Evolutionary conservation across 345 rosid species (phyloP).

Genomic region (Streptanthus diversifolius): DNA sequence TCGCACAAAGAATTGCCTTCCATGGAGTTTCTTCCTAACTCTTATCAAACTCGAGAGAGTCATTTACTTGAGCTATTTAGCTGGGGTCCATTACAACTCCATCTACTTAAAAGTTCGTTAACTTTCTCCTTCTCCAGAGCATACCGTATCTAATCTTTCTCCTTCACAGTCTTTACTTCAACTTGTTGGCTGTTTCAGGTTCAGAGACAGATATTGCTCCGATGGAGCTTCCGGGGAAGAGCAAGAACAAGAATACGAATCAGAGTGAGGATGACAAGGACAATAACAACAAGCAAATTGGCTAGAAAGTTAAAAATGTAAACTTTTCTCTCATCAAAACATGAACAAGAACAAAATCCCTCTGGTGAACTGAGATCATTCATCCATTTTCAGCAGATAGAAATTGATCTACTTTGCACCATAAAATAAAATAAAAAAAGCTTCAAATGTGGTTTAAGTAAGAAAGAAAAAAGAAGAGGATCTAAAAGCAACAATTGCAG

Average conservation of each 20-base stretch:
- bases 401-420: not conserved
- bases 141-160: not conserved
- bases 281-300: not conserved
- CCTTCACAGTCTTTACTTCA: not conserved
- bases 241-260: not conserved
- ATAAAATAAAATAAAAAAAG: not conserved
- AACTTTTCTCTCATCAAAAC: not conserved
- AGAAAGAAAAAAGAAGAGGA: not conserved
- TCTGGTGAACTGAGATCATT: not conserved
- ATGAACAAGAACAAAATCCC: not conserved
- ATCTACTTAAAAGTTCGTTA: not conserved
- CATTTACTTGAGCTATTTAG: not conserved
- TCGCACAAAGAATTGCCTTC: not conserved
- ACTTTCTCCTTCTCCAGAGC: not conserved
- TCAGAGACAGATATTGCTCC: not conserved
- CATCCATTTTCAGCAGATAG: not conserved
- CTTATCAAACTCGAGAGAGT: not conserved
- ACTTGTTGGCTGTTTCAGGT: not conserved
- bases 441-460: not conserved
- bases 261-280: not conserved
- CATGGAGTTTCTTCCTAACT: not conserved
- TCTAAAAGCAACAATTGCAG: slow-evolving; percentile 76
- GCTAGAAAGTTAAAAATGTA: not conserved
- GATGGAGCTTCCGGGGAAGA: not conserved
- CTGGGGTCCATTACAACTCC: not conserved